Evolutionary conservation across 164 flowering plant species (phyloP).

Genomic region (Aristolochia californica): DNA sequence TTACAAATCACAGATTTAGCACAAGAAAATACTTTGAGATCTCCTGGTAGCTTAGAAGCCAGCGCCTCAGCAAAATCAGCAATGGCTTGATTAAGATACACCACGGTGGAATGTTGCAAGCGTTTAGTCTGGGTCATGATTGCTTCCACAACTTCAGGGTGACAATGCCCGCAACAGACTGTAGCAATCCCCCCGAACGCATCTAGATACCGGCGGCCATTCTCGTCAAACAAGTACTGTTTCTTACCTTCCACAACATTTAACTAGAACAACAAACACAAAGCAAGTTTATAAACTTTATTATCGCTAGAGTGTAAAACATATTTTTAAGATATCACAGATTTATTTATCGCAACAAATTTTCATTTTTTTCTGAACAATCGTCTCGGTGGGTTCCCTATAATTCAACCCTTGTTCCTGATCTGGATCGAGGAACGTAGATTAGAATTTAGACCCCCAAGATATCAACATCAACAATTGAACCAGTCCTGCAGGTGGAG

Average conservation of each 20-base stretch:
- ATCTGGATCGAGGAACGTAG: too few species aligned
- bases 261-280: constrained; percentile 30
- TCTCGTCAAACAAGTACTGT: constrained; percentile 89
- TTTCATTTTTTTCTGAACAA: background rate
- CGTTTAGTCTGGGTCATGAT: constrained; percentile 50
- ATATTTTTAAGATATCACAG: background rate
- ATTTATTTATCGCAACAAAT: background rate
- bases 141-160: constrained; percentile 76
- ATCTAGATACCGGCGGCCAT: constrained; percentile 78
- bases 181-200: constrained; percentile 93
- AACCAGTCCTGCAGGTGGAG: too few species aligned
- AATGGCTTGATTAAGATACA: constrained; percentile 71
- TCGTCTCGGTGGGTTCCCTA: too few species aligned
- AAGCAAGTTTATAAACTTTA: background rate
- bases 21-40: constrained; percentile 54
- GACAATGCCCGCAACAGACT: constrained; percentile 90
- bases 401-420: too few species aligned
- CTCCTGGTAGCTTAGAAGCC: constrained; percentile 76
- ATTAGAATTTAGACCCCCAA: too few species aligned
- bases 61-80: constrained; percentile 91
- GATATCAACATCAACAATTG: too few species aligned
- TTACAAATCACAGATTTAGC: background rate
- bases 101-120: constrained; percentile 76
- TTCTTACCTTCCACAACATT: constrained; percentile 82
- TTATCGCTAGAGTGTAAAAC: background rate